Conservation (phyloP, 306 rosid species). For the Castanopsis chinensis region DNA sequence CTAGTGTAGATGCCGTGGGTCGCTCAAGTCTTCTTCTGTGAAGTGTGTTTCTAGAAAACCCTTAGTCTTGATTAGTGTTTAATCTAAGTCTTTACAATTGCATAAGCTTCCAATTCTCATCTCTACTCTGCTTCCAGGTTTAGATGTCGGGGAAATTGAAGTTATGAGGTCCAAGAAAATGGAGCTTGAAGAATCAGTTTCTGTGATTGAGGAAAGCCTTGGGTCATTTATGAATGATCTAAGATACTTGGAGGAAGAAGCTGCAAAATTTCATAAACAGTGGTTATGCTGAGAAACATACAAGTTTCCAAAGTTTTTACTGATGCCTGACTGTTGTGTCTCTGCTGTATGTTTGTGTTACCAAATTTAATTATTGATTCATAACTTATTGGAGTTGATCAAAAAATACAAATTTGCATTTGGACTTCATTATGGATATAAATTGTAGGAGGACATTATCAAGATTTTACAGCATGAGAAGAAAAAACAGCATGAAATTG, state of each 20-base stretch:
- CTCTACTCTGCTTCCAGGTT: conserved; percentile 39
- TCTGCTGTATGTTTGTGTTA: background rate
- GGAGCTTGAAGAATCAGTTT: conserved; percentile 60
- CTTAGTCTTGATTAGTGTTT: background rate
- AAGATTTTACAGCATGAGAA: conserved; percentile 40
- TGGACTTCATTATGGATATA: conserved; percentile 1
- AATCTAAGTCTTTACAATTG: background rate
- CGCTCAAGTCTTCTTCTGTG: conserved; percentile 53
- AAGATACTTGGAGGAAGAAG: conserved; percentile 51
- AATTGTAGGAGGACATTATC: conserved; percentile 59
- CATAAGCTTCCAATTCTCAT: conserved; percentile 1
- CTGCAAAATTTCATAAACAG: conserved; percentile 61
- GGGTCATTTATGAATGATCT: conserved; percentile 48
- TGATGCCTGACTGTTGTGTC: background rate
- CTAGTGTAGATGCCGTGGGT: conserved; percentile 56
- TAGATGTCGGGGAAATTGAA: conserved; percentile 70
- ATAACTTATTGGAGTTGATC: background rate
- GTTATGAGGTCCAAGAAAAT: conserved; percentile 44
- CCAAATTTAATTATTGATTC: background rate
- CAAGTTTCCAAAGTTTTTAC: conserved; percentile 1
- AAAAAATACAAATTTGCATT: conserved; percentile 2
- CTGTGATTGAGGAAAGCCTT: conserved; percentile 45
- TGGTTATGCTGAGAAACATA: conserved; percentile 46
- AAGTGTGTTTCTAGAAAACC: conserved; percentile 42
- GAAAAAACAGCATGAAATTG: conserved; percentile 39